Evolutionary conservation across 345 rosid genomes (phyloP), one percentile per base, ranked within the genome.

Genomic region (Salix brachista): DNA sequence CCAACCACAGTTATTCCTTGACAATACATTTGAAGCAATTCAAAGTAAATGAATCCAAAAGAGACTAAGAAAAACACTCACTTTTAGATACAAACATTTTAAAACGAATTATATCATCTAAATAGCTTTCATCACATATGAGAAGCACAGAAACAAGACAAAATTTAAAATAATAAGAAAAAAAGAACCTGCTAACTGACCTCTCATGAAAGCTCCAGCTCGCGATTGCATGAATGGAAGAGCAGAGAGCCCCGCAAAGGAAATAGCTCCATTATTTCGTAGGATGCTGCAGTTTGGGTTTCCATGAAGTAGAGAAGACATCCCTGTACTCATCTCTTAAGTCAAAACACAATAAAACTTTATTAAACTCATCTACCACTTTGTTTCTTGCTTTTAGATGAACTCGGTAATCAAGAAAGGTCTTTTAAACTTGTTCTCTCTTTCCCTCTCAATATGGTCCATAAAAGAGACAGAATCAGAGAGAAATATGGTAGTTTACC

Each of bases 271-370:
- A 37, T 50, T 8, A 52, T 69, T 69, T 69, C 67, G 75, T 12
- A 83, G 75, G n/a, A 58, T 44, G 54, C 19, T 42, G 75, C 78
- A 77, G 69, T 58, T 81, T 52, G 30, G 70, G 68, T 58, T 60
- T 78, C 79, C 81, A 72, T 44, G 36, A 34, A 41, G 64, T 23
- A 73, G 68, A 48, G 76, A 76, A 37, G 78, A 71, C 88, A 85
- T 84, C 65, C 73, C 77, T 78, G 50, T 66, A 41, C 70, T 42
- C 25, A 14, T 46, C 50, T 46, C 1, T 46, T 12, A 46, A 46
- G 50, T 46, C 18, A 46, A 34, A 46, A 14, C 18, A 46, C 6
- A 46, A 46, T 11, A 46, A 46, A 46, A 46, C 50, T 1, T 44
- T 3, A 46, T 5, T 4, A 46, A 46, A 46, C 50, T 46, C 50